Evolutionary conservation across 768 basidiomycete genomes (phyloP), one percentile per base, ranked within the genome.

Genomic region (Leccinum variicolor): DNA sequence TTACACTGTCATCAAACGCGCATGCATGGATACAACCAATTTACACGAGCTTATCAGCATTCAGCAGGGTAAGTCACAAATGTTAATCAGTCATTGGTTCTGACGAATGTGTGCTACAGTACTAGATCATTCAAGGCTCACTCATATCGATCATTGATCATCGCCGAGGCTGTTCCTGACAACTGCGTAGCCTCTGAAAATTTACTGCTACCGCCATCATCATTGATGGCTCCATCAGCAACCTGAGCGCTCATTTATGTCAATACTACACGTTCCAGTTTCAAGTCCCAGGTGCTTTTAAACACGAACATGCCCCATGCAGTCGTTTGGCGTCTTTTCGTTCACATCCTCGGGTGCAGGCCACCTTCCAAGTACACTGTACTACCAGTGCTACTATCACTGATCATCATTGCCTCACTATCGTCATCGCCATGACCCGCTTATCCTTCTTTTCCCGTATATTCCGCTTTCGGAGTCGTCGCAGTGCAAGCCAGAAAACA

Each of bases 361-460:
- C 15, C 63, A 56, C 54, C 59, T 26, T 33, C 23, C 29, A 23
- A 23, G 46, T 10, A 0, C 11, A 17, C 6, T 19, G 19, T 19
- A 7, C 39, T 41, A 39, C 36, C 8, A 39, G 36, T 9, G 36
- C 17, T 39, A 41, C n/a, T 41, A 43, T 10, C 11, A 39, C 15
- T 39, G 0, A 19, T 41, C 3, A 41, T 41, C 41, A 19, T 43
- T 43, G 41, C 41, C 19, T 43, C 41, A 19, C 19, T 10, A 43
- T 6, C 17, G 17, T 13, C 41, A 43, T 1, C 21, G 43, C 11
- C 25, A 69, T 68, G 67, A 14, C n/a, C 28, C 63, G 65, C 31
- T 46, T 67, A 26, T 61, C 60, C 2, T 55, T 62, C 3, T 29
- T 56, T 3, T 41, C 70, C 19, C 69, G 62, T 39, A 15, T 68